Evolutionary conservation across 306 rosid genomes (phyloP).

Genomic region (Quercus engelmannii): DNA sequence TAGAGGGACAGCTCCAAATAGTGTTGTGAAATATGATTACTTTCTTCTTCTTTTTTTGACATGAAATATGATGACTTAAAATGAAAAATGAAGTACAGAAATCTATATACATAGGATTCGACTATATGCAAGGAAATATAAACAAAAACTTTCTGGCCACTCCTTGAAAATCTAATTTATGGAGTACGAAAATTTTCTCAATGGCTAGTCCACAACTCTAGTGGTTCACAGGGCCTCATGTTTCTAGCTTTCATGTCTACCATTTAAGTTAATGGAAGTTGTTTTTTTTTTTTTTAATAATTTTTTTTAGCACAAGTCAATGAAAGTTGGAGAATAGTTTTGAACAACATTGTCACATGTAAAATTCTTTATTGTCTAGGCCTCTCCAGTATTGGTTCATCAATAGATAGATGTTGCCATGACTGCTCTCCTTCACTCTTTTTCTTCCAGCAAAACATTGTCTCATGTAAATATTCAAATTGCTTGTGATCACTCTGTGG

Average conservation of each 20-base stretch:
- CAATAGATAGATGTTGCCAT: too few relatives aligned
- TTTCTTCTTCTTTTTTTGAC: too few relatives aligned
- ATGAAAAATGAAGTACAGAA: neutral
- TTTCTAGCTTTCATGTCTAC: neutral
- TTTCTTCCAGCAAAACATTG: neutral
- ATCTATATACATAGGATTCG: neutral
- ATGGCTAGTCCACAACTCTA: neutral
- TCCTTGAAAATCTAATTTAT: too few relatives aligned
- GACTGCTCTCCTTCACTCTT: too few relatives aligned
- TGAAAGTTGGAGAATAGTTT: neutral
- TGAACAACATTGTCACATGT: neutral
- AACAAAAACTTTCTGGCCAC: neutral
- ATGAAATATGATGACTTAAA: neutral
- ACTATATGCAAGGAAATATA: neutral
- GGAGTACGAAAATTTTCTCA: neutral
- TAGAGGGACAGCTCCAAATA: neutral
- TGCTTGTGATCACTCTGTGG: neutral
- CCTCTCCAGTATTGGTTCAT: too few relatives aligned
- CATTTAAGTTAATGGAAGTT: neutral
- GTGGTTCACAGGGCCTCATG: neutral
- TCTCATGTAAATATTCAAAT: neutral
- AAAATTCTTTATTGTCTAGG: neutral
- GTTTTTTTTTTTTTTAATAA: too few relatives aligned
- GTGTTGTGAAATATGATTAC: neutral
- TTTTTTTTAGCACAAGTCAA: neutral